Conservation (phyloP, 2,329 filamentous ascomycete genomes). For the Beauveria brongniartii region DNA sequence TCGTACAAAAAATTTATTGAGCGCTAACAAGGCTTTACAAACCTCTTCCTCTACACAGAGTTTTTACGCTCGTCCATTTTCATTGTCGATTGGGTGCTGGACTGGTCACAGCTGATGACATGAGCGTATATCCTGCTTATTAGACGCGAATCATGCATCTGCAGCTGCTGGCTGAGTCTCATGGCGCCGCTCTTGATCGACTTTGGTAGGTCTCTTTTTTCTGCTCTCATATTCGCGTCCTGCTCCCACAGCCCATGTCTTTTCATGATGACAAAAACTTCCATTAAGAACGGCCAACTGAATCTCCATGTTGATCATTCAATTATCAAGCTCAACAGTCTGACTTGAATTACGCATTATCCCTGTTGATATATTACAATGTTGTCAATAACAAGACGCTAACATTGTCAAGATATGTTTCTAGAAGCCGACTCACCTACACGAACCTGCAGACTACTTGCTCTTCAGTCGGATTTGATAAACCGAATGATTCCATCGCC, state of each 20-base stretch:
- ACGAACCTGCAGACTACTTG: not conserved
- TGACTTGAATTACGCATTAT: conserved; percentile 29
- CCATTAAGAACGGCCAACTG: conserved; percentile 59
- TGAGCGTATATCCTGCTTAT: not conserved
- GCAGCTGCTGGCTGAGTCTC: not conserved
- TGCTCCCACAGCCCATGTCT: conserved; percentile 7
- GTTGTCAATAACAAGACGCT: not conserved
- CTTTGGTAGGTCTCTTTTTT: conserved; percentile 4
- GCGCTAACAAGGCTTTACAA: not conserved
- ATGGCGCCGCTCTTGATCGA: not conserved
- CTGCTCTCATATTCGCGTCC: conserved; percentile 12
- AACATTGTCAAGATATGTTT: conserved; percentile 2
- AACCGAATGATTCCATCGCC: conserved; percentile 6
- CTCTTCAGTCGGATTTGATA: not conserved
- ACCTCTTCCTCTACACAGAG: not conserved
- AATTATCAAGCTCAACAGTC: conserved; percentile 59
- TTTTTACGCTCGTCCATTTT: not conserved
- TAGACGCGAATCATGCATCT: not conserved
- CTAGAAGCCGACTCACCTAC: not conserved
- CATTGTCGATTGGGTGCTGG: not conserved
- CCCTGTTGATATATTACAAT: not conserved
- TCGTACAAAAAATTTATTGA: not conserved
- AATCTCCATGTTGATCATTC: conserved; percentile 48
- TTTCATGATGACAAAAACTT: conserved; percentile 47
- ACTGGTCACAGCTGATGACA: not conserved